Evolutionary conservation across 768 basidiomycete genomes (phyloP).

Genomic region (Podaxis sp.): DNA sequence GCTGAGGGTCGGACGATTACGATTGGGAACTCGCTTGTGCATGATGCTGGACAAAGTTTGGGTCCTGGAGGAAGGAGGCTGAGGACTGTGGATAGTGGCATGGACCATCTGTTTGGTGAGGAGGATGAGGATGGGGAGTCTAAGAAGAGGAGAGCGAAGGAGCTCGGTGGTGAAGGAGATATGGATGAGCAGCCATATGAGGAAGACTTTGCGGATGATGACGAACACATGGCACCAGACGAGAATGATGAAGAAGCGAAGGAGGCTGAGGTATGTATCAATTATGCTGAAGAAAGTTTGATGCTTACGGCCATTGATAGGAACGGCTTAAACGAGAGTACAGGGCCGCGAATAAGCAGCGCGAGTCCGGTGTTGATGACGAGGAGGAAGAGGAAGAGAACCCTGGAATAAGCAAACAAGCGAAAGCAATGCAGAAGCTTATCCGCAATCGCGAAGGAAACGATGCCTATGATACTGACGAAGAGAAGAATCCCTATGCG

Average conservation of each 20-base stretch:
- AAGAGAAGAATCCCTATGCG: slow-evolving; percentile 82
- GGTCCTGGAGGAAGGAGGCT: slow-evolving; percentile 70
- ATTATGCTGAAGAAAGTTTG: not conserved
- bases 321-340: slow-evolving; percentile 86
- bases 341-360: slow-evolving; percentile 70
- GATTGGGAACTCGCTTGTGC: slow-evolving; percentile 46
- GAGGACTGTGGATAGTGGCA: slow-evolving; percentile 68
- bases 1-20: slow-evolving; percentile 44
- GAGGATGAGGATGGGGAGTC: slow-evolving; percentile 55
- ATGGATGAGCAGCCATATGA: slow-evolving; percentile 82
- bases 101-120: slow-evolving; percentile 61
- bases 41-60: slow-evolving; percentile 52
- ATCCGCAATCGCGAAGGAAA: slow-evolving; percentile 84
- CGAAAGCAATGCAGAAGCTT: slow-evolving; percentile 82
- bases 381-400: slow-evolving; percentile 77
- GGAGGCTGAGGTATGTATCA: slow-evolving; percentile 64
- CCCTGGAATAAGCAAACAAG: slow-evolving; percentile 60
- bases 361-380: slow-evolving; percentile 69
- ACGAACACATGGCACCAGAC: slow-evolving; percentile 73
- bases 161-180: slow-evolving; percentile 76
- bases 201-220: slow-evolving; percentile 85
- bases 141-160: slow-evolving; percentile 49
- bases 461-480: slow-evolving; percentile 78
- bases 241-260: slow-evolving; percentile 84
- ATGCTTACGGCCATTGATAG: slow-evolving; percentile 35